Base-by-base conservation (phyloP, 1,284 basidiomycete species). In the Rhodotorula mucilaginosa region DNA sequence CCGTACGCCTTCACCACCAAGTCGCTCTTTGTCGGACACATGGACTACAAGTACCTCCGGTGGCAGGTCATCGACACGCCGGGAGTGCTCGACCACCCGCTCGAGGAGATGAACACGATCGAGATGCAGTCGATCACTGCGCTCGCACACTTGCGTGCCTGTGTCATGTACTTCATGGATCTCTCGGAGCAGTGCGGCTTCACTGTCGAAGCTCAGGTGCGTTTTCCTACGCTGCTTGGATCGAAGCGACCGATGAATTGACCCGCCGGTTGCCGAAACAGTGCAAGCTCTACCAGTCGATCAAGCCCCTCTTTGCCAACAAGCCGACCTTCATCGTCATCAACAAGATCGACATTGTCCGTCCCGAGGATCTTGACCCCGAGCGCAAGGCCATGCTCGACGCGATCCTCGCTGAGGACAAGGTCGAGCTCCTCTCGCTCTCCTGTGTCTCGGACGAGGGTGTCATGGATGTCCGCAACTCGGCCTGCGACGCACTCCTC, bases 61-160 rank as follows among this genome's bases (percentile, higher is more conserved):
- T 97, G 94, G 94, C 94, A 97, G 82, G 94, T 97, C 60, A 95
- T 97, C 79, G 72, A 95, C 84, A 96, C 93, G 54, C 93, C 93
- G 18, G 93, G 93, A 73, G 89, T 96, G 70, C 85, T 96, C 77
- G 91, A 92, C 80, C 93, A 96, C 81, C 94, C 94, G 2, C 86
- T 97, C 58, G 94, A 97, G 82, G 94, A 97, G 72, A 97, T 97
- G 95, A 97, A 97, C 85, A 97, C 94, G 71, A 97, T 97, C 78
- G 95, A 97, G 84, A 97, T 97, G 93, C 94, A 97, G 84, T 94
- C 91, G 79, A 95, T 97, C 82, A 97, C 93, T 54, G 95, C 94
- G 13, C 85, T 97, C 74, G 94, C 94, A 4, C 95, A 97, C 83
- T 83, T 97, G 58, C 92, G 95, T 82, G 88, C 89, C 74, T 94